These are phyloP conservation scores for Saccharomycopsis fodiens DNA, from an alignment of 805 yeast genomes.

Conservation along the genomic window DNA sequence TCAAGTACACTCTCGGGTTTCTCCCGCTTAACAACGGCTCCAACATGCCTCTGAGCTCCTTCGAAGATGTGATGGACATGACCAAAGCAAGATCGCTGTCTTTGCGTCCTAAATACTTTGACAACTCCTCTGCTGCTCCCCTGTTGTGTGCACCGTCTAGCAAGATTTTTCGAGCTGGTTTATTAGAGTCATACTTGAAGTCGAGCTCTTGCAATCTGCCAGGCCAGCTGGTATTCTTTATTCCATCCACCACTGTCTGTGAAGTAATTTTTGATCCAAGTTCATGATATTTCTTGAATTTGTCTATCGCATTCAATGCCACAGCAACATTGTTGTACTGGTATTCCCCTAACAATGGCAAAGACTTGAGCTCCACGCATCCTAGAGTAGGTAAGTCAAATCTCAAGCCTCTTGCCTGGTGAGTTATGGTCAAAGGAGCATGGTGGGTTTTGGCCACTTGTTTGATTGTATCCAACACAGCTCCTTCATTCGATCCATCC, in stretches of 20 bases:
- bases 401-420: constrained; percentile 9
- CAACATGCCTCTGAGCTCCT: constrained; percentile 47
- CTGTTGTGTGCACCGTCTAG: constrained; percentile 94
- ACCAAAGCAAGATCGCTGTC: constrained; percentile 38
- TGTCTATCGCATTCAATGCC: constrained; percentile 50
- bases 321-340: constrained; percentile 65
- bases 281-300: constrained; percentile 25
- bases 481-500: constrained; percentile 55
- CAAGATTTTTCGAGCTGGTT: constrained; percentile 32
- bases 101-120: constrained; percentile 37
- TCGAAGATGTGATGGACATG: constrained; percentile 70
- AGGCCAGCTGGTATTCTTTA: constrained; percentile 64
- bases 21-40: constrained; percentile 35
- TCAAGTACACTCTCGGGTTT: constrained; percentile 44
- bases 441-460: constrained; percentile 29
- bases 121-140: constrained; percentile 72
- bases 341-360: constrained; percentile 66
- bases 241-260: constrained; percentile 40
- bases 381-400: constrained; percentile 28
- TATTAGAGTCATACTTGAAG: constrained; percentile 24
- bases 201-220: constrained; percentile 65
- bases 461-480: constrained; percentile 42
- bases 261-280: constrained; percentile 27
- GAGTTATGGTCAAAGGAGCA: constrained; percentile 26
- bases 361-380: constrained; percentile 24